phyloP scores from a whole-genome alignment of 2,329 filamentous ascomycete species.

The Bipolaris bicolor region DNA sequence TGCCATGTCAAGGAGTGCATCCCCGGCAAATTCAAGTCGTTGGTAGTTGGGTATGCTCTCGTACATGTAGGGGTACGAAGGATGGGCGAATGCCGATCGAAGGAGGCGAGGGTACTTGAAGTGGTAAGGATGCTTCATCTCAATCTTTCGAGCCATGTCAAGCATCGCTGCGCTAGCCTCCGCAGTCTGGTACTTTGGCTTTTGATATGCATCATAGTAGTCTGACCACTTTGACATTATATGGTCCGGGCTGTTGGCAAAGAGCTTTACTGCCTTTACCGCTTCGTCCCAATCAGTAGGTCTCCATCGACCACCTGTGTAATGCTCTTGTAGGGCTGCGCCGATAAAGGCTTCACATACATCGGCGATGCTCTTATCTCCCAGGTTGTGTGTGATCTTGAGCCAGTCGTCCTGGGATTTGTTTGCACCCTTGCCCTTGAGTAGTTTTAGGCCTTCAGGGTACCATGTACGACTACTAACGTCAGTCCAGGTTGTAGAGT shows the following conservation, averaged over 20 bases:
- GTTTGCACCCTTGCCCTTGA: conserved; percentile 71
- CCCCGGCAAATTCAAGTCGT: conserved; percentile 88
- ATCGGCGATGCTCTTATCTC: conserved; percentile 90
- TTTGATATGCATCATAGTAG: conserved; percentile 72
- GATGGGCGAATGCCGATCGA: conserved; percentile 85
- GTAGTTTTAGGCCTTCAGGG: conserved; percentile 75
- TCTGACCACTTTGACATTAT: conserved; percentile 71
- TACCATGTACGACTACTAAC: conserved; percentile 78
- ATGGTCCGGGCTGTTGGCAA: conserved; percentile 75
- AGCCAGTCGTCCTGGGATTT: conserved; percentile 55
- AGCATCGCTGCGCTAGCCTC: conserved; percentile 69
- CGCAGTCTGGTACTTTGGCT: conserved; percentile 73
- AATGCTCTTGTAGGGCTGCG: conserved; percentile 70
- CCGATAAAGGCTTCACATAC: conserved; percentile 95
- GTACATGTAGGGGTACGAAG: conserved; percentile 76
- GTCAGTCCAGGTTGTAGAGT: conserved; percentile 22
- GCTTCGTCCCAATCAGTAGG: conserved; percentile 63
- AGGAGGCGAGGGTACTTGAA: conserved; percentile 80
- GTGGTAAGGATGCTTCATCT: conserved; percentile 63
- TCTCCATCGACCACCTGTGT: conserved; percentile 51
- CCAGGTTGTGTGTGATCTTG: conserved; percentile 66
- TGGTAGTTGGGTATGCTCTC: conserved; percentile 88
- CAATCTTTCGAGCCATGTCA: conserved; percentile 70
- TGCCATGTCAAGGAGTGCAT: conserved; percentile 84
- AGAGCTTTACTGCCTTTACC: conserved; percentile 68